These are phyloP conservation scores for Fraxinus angustifolia DNA, from an alignment of 305 asterid species.

Conservation along the genomic window DNA sequence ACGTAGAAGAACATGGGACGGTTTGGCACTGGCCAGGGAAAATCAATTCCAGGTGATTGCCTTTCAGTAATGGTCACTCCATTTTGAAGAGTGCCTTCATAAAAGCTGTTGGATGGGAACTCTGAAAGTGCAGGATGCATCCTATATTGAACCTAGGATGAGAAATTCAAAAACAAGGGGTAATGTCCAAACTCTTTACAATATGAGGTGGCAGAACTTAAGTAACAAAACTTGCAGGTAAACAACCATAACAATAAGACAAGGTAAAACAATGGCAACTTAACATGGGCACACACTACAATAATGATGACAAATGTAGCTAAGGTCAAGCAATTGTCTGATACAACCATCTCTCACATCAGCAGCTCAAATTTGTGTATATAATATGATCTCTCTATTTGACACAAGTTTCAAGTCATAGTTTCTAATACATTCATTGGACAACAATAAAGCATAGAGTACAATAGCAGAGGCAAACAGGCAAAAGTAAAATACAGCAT, in stretches of 20 bases:
- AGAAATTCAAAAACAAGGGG: constrained; percentile 10
- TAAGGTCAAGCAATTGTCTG: constrained; percentile 1
- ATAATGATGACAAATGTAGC: neutral
- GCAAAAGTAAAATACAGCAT: neutral
- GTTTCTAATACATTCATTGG: neutral
- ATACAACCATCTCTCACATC: neutral
- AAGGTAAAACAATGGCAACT: neutral
- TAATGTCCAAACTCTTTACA: constrained; percentile 13
- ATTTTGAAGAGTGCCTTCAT: constrained; percentile 99
- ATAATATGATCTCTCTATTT: neutral
- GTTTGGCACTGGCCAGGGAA: constrained; percentile 99
- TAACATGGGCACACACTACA: neutral
- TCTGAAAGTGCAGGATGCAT: constrained; percentile 99
- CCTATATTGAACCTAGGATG: constrained; percentile 88
- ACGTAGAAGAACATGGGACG: constrained; percentile 99
- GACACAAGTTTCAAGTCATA: neutral
- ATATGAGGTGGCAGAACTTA: constrained; percentile 2
- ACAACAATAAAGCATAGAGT: neutral
- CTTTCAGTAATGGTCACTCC: constrained; percentile 95
- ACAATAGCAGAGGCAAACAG: neutral
- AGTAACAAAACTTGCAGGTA: neutral
- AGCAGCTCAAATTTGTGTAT: neutral
- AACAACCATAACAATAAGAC: neutral
- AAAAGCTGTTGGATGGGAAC: constrained; percentile 97
- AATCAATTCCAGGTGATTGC: constrained; percentile 95